Evolutionary conservation across 1,139 yeast species (phyloP), one percentile per base, ranked within the genome.

Genomic region (Candida glucosophila): DNA sequence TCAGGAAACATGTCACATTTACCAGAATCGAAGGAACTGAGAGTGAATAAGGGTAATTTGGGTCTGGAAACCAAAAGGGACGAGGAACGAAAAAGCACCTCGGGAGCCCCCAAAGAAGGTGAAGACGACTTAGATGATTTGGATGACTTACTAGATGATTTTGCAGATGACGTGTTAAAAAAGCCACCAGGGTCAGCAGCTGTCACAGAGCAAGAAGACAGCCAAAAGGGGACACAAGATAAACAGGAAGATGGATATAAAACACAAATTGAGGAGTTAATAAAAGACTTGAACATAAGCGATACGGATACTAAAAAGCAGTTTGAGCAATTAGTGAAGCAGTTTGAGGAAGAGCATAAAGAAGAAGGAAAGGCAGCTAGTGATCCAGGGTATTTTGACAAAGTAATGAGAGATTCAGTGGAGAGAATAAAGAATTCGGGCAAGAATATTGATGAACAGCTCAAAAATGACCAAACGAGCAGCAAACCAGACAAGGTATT

Each of bases 341-440:
- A 74, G 56, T 46, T 60, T 60, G 55, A 58, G 52, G 36, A 44
- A 25, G 38, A 55, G 24, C 57, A 53, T 33, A 40, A 55, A 29
- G 50, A 51, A 15, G 63, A 53, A n/a, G 49, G 57, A 15, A 52
- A 57, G 8, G 58, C 53, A 17, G 49, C 55, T 6, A 39, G 41
- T 14, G 37, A 49, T 28, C 55, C 62, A 14, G 55, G 51, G 17
- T 67, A 70, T 31, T 80, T 88, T 44, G 82, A 83, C 42, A 73
- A 72, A 32, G 82, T 90, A 6, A 81, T 88, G 49, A 71, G 83
- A 28, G 78, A 76, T 32, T 85, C 97, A 0, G 70, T 86, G 65
- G 77, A 77, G 43, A 67, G 96, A 36, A 60, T 88, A 45, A 69
- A 77, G 49, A 71, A 73, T 29, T 74, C 80, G 15, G 86, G 86